A percentile compares a stretch with the other conserved stretches of the same genome.
phyloP scores from a whole-genome alignment of 257 asterid species.

The Gentiana straminea region DNA sequence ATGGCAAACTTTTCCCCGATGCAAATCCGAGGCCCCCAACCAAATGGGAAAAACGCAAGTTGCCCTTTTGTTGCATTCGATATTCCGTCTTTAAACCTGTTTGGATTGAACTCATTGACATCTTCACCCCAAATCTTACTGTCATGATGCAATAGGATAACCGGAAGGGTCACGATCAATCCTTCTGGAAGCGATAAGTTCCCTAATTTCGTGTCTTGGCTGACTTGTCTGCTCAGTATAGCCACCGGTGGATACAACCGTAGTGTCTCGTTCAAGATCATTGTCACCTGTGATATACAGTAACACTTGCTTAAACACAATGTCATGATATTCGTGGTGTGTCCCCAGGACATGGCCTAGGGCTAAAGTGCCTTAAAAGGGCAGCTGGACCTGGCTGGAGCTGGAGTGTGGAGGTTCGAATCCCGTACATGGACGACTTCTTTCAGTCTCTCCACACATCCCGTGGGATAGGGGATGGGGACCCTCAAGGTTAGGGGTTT shows the following conservation, averaged over 20 bases:
- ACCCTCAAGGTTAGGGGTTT: too few species aligned
- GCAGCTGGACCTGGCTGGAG: too few species aligned
- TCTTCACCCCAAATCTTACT: constrained; percentile 25
- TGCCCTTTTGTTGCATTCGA: constrained; percentile 21
- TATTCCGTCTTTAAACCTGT: constrained; percentile 24
- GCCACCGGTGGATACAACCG: constrained; percentile 23
- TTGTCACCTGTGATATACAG: constrained; percentile 15
- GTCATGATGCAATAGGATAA: constrained; percentile 20
- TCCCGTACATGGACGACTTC: too few species aligned
- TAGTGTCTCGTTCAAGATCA: constrained; percentile 24
- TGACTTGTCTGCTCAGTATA: constrained; percentile 4
- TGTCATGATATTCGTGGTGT: not conserved
- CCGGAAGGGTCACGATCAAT: constrained; percentile 11
- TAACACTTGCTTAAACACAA: too few species aligned
- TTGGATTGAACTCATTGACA: constrained; percentile 24
- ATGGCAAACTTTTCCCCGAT: constrained; percentile 25
- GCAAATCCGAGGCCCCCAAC: constrained; percentile 31
- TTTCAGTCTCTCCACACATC: too few species aligned
- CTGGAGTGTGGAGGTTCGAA: too few species aligned
- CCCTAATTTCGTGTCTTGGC: constrained; percentile 14
- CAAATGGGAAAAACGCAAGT: constrained; percentile 19
- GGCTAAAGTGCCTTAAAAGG: too few species aligned
- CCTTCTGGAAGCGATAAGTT: constrained; percentile 13
- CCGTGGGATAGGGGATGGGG: too few species aligned
- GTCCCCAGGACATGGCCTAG: not conserved